A percentile compares a stretch with the other conserved stretches of the same genome.
These are phyloP conservation scores for Aureobasidium melanogenum DNA, from an alignment of 2,329 filamentous ascomycete genomes.

Conservation along the genomic window DNA sequence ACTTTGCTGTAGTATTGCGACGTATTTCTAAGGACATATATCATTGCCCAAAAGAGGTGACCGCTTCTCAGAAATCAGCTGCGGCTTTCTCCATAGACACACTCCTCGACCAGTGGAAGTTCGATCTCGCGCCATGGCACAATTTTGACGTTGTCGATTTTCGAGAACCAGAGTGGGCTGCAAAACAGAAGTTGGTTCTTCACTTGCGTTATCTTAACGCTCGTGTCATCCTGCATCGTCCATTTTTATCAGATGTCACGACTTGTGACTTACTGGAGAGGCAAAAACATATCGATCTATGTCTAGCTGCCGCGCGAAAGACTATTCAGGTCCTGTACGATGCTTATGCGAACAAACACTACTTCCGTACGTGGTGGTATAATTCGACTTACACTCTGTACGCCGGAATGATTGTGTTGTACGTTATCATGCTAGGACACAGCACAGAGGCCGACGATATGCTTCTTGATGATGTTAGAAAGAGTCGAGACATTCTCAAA, in stretches of 20 bases:
- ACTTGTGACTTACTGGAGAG: conserved; percentile 4
- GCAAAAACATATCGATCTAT: conserved; percentile 20
- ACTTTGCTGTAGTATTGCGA: conserved; percentile 17
- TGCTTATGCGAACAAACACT: conserved; percentile 23
- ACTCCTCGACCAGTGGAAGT: conserved; percentile 14
- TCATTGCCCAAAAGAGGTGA: conserved; percentile 9
- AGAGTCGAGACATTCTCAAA: conserved; percentile 24
- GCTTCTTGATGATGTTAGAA: conserved; percentile 23
- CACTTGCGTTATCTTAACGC: conserved; percentile 25
- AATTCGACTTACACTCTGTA: conserved; percentile 28
- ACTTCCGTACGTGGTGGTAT: conserved; percentile 28
- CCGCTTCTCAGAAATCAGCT: conserved; percentile 12
- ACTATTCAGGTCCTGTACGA: conserved; percentile 25
- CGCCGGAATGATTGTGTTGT: conserved; percentile 26
- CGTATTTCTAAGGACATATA: conserved; percentile 23
- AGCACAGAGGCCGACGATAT: conserved; percentile 12
- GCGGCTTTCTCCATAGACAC: conserved; percentile 16
- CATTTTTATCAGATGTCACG: conserved; percentile 21
- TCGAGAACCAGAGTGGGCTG: conserved; percentile 23
- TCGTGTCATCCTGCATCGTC: conserved; percentile 24
- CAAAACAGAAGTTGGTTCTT: conserved; percentile 26
- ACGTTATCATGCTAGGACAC: conserved; percentile 19
- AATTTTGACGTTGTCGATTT: conserved; percentile 11
- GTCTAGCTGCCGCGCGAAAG: conserved; percentile 21
- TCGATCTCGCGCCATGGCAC: conserved; percentile 6